Base-by-base conservation (phyloP, 2,329 filamentous ascomycete genomes). In the Alternaria panax region DNA sequence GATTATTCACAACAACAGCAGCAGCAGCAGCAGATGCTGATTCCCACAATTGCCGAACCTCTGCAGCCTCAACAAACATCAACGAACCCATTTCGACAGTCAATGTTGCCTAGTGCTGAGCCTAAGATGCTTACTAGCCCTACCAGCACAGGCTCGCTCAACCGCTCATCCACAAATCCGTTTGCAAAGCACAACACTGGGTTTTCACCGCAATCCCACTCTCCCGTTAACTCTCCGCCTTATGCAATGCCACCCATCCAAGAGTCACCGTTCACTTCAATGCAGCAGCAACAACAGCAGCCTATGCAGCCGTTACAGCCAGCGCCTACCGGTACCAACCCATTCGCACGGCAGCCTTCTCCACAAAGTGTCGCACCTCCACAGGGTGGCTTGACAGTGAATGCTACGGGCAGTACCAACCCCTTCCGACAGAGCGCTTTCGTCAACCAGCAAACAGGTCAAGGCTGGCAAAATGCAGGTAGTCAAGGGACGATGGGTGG, bases 81-180 rank as follows among this genome's bases (percentile, higher is more conserved):
- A 22, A 97, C 93, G 7, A 99, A 99, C 75, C 95, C 95, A 0
- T 99, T 99, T 86, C 87, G 95, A 41, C 90, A 93, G 74, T 97
- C 94, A 1, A 94, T 94, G 88, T 83, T 97, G 80, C 73, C 80
- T 2, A 66, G 51, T 43, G 56, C 65, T 3, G 73, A 76, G 48
- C 70, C 69, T 14, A 74, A 74, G 28, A 62, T 76, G 4, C 63
- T 77, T 36, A 68, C 60, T 46, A 78, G 76, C 45, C 72, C 75
- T 7, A 73, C 71, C 5, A 70, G 69, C 50, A 69, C 52, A 77
- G 82, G 59, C 74, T 81, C 62, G 55, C 54, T 80, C 8, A 79
- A 79, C 53, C 87, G 88, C 30, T 89, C 92, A 72, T 89, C 90
- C 28, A 96, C 92, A 3, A 97, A 96, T 70, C 93, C 93, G 0